These are phyloP conservation scores for Nicotiana sylvestris DNA, from an alignment of 257 asterid genomes.

Conservation along the genomic window DNA sequence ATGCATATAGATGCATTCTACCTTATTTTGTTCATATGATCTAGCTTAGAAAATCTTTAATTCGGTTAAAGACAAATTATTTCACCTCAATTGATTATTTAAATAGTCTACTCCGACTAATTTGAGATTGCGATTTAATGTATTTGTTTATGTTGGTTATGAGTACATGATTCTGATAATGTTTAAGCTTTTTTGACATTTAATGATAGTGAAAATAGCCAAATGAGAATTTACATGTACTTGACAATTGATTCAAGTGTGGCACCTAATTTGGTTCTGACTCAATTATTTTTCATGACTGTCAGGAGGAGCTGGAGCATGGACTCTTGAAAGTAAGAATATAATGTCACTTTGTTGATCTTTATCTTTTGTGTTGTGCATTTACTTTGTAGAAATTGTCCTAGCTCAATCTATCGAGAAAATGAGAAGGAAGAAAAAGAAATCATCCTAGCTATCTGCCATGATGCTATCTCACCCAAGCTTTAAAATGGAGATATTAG, in stretches of 20 bases:
- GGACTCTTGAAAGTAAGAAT: constrained; percentile 65
- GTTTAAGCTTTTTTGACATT: neutral
- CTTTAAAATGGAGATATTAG: neutral
- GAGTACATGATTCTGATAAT: neutral
- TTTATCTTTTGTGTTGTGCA: neutral
- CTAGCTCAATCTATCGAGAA: neutral
- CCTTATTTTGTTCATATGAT: neutral
- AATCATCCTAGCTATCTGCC: neutral
- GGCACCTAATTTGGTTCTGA: too few species aligned
- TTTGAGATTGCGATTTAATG: neutral
- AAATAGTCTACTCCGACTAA: neutral
- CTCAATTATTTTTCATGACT: constrained; percentile 14
- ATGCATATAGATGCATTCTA: neutral
- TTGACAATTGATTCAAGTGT: neutral
- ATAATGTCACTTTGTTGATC: neutral
- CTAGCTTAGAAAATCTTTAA: neutral
- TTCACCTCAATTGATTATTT: neutral
- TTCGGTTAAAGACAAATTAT: neutral
- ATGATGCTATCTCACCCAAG: neutral
- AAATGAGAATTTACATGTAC: neutral
- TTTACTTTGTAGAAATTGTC: neutral
- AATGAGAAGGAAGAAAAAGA: neutral
- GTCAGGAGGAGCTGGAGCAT: constrained; percentile 86
- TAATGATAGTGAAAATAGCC: neutral
- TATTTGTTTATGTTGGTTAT: neutral